Base-by-base conservation (phyloP, 192 early-diverging fungal genomes). In the Irineochytrium annulatum region DNA sequence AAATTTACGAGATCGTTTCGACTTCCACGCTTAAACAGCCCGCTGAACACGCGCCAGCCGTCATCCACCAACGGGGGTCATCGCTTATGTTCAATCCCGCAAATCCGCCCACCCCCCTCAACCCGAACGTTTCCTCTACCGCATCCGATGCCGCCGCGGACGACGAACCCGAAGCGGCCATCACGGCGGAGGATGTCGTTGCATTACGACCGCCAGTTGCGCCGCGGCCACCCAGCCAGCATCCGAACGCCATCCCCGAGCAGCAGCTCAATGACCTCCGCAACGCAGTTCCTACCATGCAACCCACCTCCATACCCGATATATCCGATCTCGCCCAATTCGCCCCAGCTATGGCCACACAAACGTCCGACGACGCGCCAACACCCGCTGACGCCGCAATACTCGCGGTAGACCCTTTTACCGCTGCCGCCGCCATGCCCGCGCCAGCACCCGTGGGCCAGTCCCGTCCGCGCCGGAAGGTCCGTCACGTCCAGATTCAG, bases 401-500 rank as follows among this genome's bases (percentile, higher is more conserved):
- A n/a, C n/a, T n/a, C n/a, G n/a, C n/a, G n/a, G n/a, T n/a, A n/a
- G n/a, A n/a, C n/a, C 33, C 22, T 6, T 6, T 24, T 22, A 5
- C 46, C 46, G 6, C 46, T 22, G 46, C 46, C 46, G 24, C 46
- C 46, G 46, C 46, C 46, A 8, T 24, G 11, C 4, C 65, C 16
- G 6, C 46, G 2, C 59, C 37, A 22, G 11, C 57, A 17, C 8
- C 52, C 14, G 16, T 39, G 1, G 3, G 26, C 8, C 20, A 58
- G n/a, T 22, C 71, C 60, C 58, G 32, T 1, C 59, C 39, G 1
- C 58, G 71, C 31, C 62, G 63, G 37, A 73, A 74, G 43, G 67
- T 73, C 56, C 70, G 75, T 17, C 75, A 77, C 55, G 75, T 77
- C 22, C 75, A 73, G 41, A 77, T 77, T 55, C 75, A 77, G 56